Conservation (phyloP, 495 filamentous ascomycete genomes). For the Elasticomyces elasticus region DNA sequence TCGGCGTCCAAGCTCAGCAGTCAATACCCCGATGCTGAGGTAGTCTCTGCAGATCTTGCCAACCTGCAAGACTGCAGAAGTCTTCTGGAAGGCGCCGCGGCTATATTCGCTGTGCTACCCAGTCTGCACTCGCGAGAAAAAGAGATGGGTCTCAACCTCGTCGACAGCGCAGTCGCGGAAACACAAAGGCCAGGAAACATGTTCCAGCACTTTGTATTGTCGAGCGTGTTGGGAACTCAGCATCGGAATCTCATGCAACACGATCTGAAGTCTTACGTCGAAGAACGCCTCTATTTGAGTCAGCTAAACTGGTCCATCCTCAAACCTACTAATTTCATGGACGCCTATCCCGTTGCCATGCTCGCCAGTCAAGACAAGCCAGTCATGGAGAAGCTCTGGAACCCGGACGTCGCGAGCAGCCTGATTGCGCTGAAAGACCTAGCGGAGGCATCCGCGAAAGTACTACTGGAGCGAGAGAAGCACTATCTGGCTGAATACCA, state of each 20-base stretch:
- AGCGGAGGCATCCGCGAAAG: constrained; percentile 18
- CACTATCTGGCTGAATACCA: constrained; percentile 22
- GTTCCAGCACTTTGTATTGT: constrained; percentile 18
- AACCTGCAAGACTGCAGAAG: constrained; percentile 13
- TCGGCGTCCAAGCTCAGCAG: constrained; percentile 10
- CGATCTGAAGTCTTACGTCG: constrained; percentile 29
- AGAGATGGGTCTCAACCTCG: constrained; percentile 28
- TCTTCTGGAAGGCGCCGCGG: constrained; percentile 22
- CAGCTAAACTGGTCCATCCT: constrained; percentile 31
- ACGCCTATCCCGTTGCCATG: constrained; percentile 22
- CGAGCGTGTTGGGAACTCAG: constrained; percentile 25
- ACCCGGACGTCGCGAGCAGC: constrained; percentile 15
- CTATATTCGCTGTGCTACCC: constrained; percentile 21
- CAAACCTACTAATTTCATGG: constrained; percentile 32
- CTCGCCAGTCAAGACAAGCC: constrained; percentile 22
- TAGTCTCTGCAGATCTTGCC: constrained; percentile 24
- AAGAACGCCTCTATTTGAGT: constrained; percentile 28
- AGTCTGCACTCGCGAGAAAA: constrained; percentile 28
- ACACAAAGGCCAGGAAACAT: constrained; percentile 7
- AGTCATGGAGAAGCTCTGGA: constrained; percentile 14
- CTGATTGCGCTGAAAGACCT: constrained; percentile 26
- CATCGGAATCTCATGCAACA: constrained; percentile 32
- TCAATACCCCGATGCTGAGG: constrained; percentile 24
- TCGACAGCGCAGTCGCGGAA: constrained; percentile 26
- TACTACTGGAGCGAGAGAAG: constrained; percentile 17